These are phyloP conservation scores for Lasiodiplodia gonubiensis DNA, from an alignment of 2,329 filamentous ascomycete species.

Conservation along the genomic window DNA sequence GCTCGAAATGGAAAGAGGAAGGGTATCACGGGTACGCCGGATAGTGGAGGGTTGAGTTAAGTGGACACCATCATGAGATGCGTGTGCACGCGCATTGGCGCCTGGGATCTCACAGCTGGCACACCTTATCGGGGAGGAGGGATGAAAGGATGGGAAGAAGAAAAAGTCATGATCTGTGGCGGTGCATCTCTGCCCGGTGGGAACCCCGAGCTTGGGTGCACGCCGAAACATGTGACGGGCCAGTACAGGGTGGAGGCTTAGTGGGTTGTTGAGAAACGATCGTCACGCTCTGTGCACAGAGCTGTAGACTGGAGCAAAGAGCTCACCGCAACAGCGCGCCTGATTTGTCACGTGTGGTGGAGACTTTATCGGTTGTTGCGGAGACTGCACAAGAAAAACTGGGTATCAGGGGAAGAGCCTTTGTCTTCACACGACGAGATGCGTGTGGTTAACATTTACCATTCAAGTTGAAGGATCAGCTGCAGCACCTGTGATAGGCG, in stretches of 20 bases:
- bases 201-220: not conserved
- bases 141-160: not conserved
- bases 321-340: conserved; percentile 20
- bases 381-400: not conserved
- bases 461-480: not conserved
- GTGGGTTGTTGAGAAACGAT: conserved; percentile 9
- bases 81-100: not conserved
- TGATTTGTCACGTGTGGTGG: not conserved
- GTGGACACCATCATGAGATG: not conserved
- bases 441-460: not conserved
- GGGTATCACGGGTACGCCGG: not conserved
- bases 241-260: conserved; percentile 1
- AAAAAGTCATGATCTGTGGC: conserved; percentile 5
- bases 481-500: not conserved
- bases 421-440: not conserved
- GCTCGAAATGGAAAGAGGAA: not conserved
- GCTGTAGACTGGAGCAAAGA: not conserved
- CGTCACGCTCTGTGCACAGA: not conserved
- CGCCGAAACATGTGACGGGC: not conserved
- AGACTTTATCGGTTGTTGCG: conserved; percentile 4
- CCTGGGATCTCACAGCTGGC: not conserved
- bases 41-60: not conserved
- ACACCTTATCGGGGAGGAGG: not conserved
- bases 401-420: conserved; percentile 10
- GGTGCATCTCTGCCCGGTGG: not conserved